Evolutionary conservation across 805 yeast genomes (phyloP), one percentile per base, ranked within the genome.

Genomic region (Alloascoidea hylecoeti): DNA sequence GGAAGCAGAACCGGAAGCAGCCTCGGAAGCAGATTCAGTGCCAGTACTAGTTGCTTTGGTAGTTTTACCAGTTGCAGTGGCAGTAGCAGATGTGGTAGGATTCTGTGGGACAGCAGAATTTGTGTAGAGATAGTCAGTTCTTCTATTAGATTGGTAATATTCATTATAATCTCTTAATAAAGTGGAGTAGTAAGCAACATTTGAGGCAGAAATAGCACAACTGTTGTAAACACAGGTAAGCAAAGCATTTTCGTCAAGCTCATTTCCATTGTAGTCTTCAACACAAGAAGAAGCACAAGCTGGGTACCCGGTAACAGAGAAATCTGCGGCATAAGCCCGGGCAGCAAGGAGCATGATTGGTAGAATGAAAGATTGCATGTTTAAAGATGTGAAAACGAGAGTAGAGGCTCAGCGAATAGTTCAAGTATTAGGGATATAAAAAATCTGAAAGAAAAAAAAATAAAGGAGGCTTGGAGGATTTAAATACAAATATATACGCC

Each of bases 121-220:
- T 23, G 30, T 23, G 30, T 23, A 23, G 30, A 23, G 30, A n/a
- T 23, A 23, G 30, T 9, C 9, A 23, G 30, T 23, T 23, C 30
- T 23, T 9, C 9, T 9, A n/a, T 23, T 23, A n/a, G 30, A 23
- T n/a, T 23, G 30, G 30, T 23, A 23, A n/a, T 23, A 23, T 9
- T n/a, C n/a, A n/a, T 23, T 23, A n/a, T 23, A 23, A n/a, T 23
- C n/a, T n/a, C n/a, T 9, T n/a, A 23, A 23, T n/a, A 23, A n/a
- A n/a, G 30, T 23, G 9, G 30, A 23, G 30, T 23, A 23, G 30
- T 23, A 23, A n/a, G 30, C 30, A 23, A n/a, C 13, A n/a, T 23
- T 23, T 23, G 30, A 23, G n/a, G 30, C 30, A 23, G 30, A 23
- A n/a, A 23, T 23, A n/a, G 30, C 30, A 23, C 30, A 23, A n/a